Evolutionary conservation across 805 yeast genomes (phyloP).

Genomic region (Hermanozyma aechmeae): DNA sequence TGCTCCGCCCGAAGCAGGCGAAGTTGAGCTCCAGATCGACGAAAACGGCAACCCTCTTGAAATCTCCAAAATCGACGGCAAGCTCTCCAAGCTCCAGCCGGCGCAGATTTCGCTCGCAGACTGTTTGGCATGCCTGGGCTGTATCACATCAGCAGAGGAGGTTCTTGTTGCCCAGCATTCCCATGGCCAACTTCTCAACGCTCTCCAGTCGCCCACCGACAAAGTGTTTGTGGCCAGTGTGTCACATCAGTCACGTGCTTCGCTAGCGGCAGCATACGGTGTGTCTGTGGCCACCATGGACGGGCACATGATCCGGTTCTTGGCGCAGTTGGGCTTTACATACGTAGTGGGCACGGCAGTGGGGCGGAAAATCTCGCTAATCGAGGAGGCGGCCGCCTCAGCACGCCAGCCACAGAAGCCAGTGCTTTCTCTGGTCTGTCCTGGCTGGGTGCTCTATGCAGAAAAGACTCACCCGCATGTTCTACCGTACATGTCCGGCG

Average conservation of each 20-base stretch:
- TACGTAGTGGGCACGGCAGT: slow-evolving; percentile 79
- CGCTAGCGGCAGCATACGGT: slow-evolving; percentile 62
- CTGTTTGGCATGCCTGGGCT: slow-evolving; percentile 94
- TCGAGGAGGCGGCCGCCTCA: slow-evolving; percentile 21
- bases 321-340: slow-evolving; percentile 52
- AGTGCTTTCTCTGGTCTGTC: slow-evolving; percentile 67
- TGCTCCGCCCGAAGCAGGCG: slow-evolving; percentile 18
- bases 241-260: slow-evolving; percentile 79
- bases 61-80: slow-evolving; percentile 54
- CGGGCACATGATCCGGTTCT: slow-evolving; percentile 46
- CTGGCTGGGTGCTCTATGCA: slow-evolving; percentile 94
- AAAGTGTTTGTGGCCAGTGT: slow-evolving; percentile 63
- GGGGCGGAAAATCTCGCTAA: slow-evolving; percentile 62
- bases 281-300: slow-evolving; percentile 51
- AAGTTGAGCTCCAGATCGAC: slow-evolving; percentile 52
- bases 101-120: slow-evolving; percentile 88
- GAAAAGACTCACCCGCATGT: slow-evolving; percentile 92
- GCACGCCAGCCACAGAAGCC: slow-evolving; percentile 29
- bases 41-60: slow-evolving; percentile 54
- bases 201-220: slow-evolving; percentile 27
- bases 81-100: slow-evolving; percentile 44
- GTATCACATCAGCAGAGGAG: slow-evolving; percentile 96
- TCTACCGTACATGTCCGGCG: slow-evolving; percentile 57
- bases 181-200: slow-evolving; percentile 65
- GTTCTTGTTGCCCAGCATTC: slow-evolving; percentile 86